Evolutionary conservation across 805 yeast species (phyloP), one percentile per base, ranked within the genome.

Genomic region (Nakazawaea wyomingensis): DNA sequence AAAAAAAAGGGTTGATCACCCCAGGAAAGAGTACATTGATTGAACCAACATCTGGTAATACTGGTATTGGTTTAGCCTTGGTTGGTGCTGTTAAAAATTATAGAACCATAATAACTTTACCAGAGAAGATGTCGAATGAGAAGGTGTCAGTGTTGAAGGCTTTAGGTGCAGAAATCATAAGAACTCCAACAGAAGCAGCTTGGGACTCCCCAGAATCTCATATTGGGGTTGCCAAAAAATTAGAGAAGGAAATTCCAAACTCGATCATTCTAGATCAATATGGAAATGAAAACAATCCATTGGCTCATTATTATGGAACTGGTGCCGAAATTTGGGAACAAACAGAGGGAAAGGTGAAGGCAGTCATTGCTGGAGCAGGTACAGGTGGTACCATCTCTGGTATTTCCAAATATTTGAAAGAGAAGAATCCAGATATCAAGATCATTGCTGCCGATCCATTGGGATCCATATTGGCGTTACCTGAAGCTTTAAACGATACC

Each of bases 341-440:
- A 64, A 76, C 91, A 13, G 64, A 72, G 20, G 86, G 90, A 28
- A 74, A 80, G 47, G 69, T 87, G 42, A 78, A 78, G 43, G 87
- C 82, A 48, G 69, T 87, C 35, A 84, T 87, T 43, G 95, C 95
- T 30, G 96, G 96, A 61, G 95, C 96, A 6, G 96, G 96, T 66
- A 86, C 96, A 45, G 96, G 96, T 65, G 96, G 96, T 66, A 86
- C 96, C 42, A 82, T 86, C 58, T 69, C 85, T 41, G 96, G 96
- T 67, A 84, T 85, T 52, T 78, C 93, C 44, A 72, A 70, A 52
- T 87, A 80, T 54, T 71, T 86, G 60, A 85, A 85, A 67, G 85
- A 79, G 60, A 74, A 82, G 61, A 74, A 84, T 62, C 65, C 79
- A 20, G 65, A 76, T 13, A 68, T 86, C 49, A 61, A 69, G 46